Evolutionary conservation across 2,329 filamentous ascomycete species (phyloP), one percentile per base, ranked within the genome.

Genomic region (Colletotrichum musae): DNA sequence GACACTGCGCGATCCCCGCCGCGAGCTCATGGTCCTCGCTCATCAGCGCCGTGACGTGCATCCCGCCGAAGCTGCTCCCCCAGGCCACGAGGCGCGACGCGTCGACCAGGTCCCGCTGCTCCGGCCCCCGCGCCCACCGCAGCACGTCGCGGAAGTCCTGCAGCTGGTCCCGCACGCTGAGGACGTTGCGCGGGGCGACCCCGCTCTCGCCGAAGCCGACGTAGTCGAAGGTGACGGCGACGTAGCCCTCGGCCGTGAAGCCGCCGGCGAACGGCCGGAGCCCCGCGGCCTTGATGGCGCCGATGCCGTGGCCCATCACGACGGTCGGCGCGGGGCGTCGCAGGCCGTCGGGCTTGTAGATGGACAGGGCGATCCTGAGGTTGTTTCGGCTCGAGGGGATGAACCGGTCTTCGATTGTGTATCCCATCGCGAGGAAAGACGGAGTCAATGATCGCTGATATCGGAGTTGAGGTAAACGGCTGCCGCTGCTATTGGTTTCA

Each of bases 1-100:
- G 66, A 21, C 66, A 69, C 54, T 69, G 66, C 10, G 66, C 50
- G 16, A 69, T 56, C 5, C 66, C 66, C 18, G 66, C 66, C 13
- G 41, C 61, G 3, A 69, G 41, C 4, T 36, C 48, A 48, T 65
- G 61, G 12, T 69, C 66, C 32, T 69, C 61, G 2, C 59, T 56
- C 48, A 69, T 41, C 4, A 69, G 47, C 9, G 54, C 32, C 1
- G 66, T 69, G 48, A 50, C 48, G 50, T 69, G 66, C 66, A 69
- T 69, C 39, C 66, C 66, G 28, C 66, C 66, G 18, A 69, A 69
- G 24, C 66, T 69, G 18, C 60, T 69, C 1, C 66, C 66, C 66
- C 66, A 69, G 13, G 50, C 66, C 13, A 69, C 61, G 41, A 69
- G 53, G 41, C 66, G 61, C 2, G 48, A 47, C 6, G 64, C 13